Evolutionary conservation across 306 rosid genomes (phyloP).

Genomic region (Vigna hirtella): DNA sequence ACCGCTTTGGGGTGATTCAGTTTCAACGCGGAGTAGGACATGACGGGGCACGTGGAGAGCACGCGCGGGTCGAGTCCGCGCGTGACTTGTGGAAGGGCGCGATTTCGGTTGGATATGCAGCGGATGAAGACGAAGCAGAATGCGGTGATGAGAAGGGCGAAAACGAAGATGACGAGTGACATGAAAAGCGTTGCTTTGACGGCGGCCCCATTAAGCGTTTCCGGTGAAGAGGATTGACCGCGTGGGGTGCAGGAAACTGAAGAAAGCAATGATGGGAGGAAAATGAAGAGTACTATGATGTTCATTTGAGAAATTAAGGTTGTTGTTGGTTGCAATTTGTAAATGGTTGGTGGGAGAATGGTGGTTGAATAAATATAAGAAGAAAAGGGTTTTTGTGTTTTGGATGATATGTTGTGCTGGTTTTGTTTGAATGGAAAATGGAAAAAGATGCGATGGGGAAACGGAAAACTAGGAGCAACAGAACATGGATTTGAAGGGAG

Average conservation of each 20-base stretch:
- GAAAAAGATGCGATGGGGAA: background rate
- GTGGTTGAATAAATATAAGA: background rate
- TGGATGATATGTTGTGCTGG: too few relatives aligned
- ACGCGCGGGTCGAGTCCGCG: constrained; percentile 50
- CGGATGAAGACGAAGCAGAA: constrained; percentile 40
- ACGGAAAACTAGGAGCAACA: background rate
- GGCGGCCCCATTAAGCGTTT: background rate
- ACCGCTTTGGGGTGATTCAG: background rate
- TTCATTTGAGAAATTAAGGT: background rate
- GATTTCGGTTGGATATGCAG: background rate
- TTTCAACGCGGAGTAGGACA: constrained; percentile 48
- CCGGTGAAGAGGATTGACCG: constrained; percentile 39
- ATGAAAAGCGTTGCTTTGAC: constrained; percentile 34
- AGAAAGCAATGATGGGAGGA: background rate
- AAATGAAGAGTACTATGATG: background rate
- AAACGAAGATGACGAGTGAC: background rate
- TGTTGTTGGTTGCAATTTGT: background rate
- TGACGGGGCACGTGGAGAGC: constrained; percentile 54
- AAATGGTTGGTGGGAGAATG: background rate
- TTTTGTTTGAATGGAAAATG: too few relatives aligned
- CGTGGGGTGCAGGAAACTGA: background rate
- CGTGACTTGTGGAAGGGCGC: background rate
- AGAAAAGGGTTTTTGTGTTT: too few relatives aligned
- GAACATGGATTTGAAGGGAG: background rate
- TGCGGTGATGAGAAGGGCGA: constrained; percentile 19